Evolutionary conservation across 2,329 filamentous ascomycete genomes (phyloP), one percentile per base, ranked within the genome.

Genomic region (Apiospora marii): DNA sequence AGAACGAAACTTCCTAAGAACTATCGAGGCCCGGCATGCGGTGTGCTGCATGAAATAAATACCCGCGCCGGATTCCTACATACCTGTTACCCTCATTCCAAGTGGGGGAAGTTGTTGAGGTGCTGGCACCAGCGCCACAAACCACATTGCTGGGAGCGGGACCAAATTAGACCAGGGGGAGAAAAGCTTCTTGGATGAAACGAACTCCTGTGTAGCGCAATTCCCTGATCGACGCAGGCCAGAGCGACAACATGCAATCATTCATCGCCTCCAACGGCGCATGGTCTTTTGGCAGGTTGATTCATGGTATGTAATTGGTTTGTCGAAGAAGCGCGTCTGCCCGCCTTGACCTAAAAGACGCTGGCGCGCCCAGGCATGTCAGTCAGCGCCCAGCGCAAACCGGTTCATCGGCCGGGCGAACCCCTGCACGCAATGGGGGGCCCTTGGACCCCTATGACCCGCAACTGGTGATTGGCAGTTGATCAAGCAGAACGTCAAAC

Each of bases 191-290:
- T 53, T 24, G 30, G 43, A 48, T 68, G 67, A 68, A 68, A 68
- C 67, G 13, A 48, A 68, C 67, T 68, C 67, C 67, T 68, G 67
- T 68, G 67, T 68, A 48, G 67, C 67, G 46, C 13, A 30, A 48
- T 68, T 34, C 16, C 43, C 27, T 41, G n/a, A 53, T 41, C 46
- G 46, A 24, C 49, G 16, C 46, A 70, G n/a, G 68, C n/a, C n/a
- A n/a, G 37, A 41, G 43, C 68, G 68, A 13, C 30, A 51, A 51
- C 24, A 24, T 24, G 43, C 13, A 53, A 53, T 70, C 24, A 30
- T 68, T 44, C 67, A 6, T 5, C 43, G 30, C 67, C 41, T n/a
- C 27, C 27, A 30, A 30, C 4, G 27, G 16, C 22, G 6, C 34
- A 67, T 67, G 34, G 10, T 10, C 14, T n/a, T 37, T 61, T 61